phyloP scores from a whole-genome alignment of 257 asterid genomes.

The Primulina tabacum region DNA sequence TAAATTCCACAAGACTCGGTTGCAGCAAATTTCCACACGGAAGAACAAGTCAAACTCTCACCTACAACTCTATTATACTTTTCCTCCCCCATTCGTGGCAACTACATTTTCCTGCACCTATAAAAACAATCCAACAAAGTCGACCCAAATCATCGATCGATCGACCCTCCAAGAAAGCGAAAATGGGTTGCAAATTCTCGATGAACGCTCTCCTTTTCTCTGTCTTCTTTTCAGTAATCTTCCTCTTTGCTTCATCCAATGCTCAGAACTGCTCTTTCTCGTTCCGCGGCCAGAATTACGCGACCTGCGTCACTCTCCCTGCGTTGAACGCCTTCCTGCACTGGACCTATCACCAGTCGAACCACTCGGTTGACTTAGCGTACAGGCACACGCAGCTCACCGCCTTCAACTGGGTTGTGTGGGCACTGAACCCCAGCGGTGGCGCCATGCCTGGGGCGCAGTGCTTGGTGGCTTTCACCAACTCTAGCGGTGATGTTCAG shows the following conservation, averaged over 20 bases:
- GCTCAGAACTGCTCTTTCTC: slow-evolving; percentile 41
- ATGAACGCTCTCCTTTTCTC: slow-evolving; percentile 22
- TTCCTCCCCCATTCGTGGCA: not conserved
- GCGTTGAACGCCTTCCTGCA: slow-evolving; percentile 58
- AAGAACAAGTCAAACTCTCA: not conserved
- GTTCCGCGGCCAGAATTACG: slow-evolving; percentile 23
- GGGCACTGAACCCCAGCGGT: slow-evolving; percentile 53
- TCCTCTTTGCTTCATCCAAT: slow-evolving; percentile 11
- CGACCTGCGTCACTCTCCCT: slow-evolving; percentile 44
- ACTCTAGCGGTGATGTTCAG: slow-evolving; percentile 25
- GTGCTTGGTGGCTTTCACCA: slow-evolving; percentile 50
- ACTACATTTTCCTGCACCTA: too few relatives aligned
- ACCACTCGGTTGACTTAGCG: slow-evolving; percentile 56
- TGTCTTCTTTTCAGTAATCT: slow-evolving; percentile 14
- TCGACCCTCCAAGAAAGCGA: not conserved
- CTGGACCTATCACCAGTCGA: slow-evolving; percentile 52
- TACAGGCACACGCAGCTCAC: slow-evolving; percentile 48
- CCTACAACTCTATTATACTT: not conserved
- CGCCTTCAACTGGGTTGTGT: slow-evolving; percentile 53
- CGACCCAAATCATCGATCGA: not conserved
- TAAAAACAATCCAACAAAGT: too few relatives aligned
- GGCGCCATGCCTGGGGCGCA: slow-evolving; percentile 54
- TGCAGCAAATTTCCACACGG: not conserved
- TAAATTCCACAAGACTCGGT: too few relatives aligned
- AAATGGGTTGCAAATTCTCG: slow-evolving; percentile 26